Base-by-base conservation (phyloP, 495 filamentous ascomycete genomes). In the Astrothelium macrocarpum region DNA sequence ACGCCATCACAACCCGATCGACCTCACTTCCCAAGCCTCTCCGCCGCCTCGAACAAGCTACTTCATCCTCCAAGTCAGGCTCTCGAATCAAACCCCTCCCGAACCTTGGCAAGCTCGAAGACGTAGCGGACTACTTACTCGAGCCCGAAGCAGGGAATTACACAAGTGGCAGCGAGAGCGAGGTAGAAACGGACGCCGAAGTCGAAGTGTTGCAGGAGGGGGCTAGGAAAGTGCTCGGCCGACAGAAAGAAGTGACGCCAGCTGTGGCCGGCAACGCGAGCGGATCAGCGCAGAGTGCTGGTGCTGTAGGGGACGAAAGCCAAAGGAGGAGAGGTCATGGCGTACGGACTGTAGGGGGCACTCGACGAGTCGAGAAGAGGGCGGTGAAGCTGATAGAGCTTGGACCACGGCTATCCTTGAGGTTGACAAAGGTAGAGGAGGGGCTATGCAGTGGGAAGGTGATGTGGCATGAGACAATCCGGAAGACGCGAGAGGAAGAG, bases 391-490 rank as follows among this genome's bases (percentile, higher is more conserved):
- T 97, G 28, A 85, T 95, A 2, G 94, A 99, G 73, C 78, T 97
- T 10, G 94, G 94, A 0, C 94, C 94, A 2, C 86, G 94, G 60
- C 84, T 99, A 87, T 87, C 82, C 68, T 76, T 99, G 34, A 84
- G 93, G 46, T 81, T 99, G 82, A 87, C 88, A 60, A 97, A 99
- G 76, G 92, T 99, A 12, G 94, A 99, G 72, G 95, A 97, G 66
- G 95, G 91, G 18, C 74, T 97, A 14, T 97, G 91, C 70, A 82
- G 84, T 34, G 94, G 94, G 43, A 92, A 90, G 76, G 82, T 96
- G 36, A 89, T 99, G 88, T 97, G 95, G 94, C 95, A 99, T 76
- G 91, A 96, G 70, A 94, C 87, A 69, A 82, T 96, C 62, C 81
- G 82, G 68, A 99, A 97, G 80, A 85, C 86, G 1, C 84, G 83